A percentile compares a stretch with the other conserved stretches of the same genome.
Evolutionary conservation across 2,329 filamentous ascomycete genomes (phyloP).

Genomic region (Septoria linicola): DNA sequence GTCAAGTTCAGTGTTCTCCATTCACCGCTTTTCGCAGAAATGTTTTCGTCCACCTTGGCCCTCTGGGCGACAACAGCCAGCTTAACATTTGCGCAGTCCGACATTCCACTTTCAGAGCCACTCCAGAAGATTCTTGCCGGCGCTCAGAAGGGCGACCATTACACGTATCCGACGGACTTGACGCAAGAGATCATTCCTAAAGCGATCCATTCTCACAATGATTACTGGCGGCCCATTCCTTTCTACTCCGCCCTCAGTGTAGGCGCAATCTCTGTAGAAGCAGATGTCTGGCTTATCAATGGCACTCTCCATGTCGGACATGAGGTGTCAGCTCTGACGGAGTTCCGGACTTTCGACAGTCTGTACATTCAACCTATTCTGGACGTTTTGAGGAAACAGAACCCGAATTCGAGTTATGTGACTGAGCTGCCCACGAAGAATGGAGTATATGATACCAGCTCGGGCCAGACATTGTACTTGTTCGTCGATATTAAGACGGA

Average conservation of each 20-base stretch:
- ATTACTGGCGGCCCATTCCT: conserved; percentile 54
- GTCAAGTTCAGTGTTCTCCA: neutral
- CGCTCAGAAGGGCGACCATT: conserved; percentile 53
- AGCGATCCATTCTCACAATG: conserved; percentile 58
- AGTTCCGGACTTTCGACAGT: conserved; percentile 54
- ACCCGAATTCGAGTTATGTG: conserved; percentile 54
- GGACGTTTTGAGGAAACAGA: conserved; percentile 55
- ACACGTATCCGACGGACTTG: conserved; percentile 61
- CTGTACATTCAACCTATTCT: conserved; percentile 62
- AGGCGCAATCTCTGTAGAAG: conserved; percentile 59
- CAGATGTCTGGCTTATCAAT: conserved; percentile 60
- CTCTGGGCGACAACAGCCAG: conserved; percentile 15
- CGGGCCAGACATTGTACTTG: conserved; percentile 60
- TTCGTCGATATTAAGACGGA: conserved; percentile 65
- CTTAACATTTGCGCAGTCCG: conserved; percentile 30
- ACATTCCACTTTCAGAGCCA: conserved; percentile 45
- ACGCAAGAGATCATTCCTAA: conserved; percentile 61
- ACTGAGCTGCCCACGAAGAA: conserved; percentile 50
- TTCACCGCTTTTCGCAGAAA: neutral
- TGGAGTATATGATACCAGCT: conserved; percentile 60
- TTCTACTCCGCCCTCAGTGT: conserved; percentile 56
- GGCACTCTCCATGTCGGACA: conserved; percentile 59
- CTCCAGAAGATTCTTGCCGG: conserved; percentile 58
- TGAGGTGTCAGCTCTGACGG: conserved; percentile 52
- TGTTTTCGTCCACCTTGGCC: conserved; percentile 19